A percentile compares a stretch with the other conserved stretches of the same genome.
These are phyloP conservation scores for Nemania sp. DNA, from an alignment of 2,329 filamentous ascomycete genomes.

Conservation along the genomic window DNA sequence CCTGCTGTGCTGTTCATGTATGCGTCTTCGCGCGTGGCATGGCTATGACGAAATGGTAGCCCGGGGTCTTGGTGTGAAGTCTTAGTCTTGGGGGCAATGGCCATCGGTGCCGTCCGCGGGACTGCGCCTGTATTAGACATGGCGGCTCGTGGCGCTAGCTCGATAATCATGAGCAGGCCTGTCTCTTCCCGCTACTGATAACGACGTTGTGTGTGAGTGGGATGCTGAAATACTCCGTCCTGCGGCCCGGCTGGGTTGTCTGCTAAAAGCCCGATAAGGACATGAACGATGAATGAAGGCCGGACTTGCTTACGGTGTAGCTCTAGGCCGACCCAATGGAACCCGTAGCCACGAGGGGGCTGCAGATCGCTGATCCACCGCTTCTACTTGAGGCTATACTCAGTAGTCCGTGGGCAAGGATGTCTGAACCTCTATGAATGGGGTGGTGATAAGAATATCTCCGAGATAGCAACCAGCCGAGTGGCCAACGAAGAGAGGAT, in stretches of 20 bases:
- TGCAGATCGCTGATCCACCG: conserved; percentile 16
- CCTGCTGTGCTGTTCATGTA: conserved; percentile 55
- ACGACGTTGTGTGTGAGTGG: conserved; percentile 23
- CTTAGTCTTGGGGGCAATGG: conserved; percentile 67
- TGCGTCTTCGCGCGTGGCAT: conserved; percentile 49
- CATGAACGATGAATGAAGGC: conserved; percentile 1
- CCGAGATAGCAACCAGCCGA: conserved; percentile 10
- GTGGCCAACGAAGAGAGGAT: conserved; percentile 8
- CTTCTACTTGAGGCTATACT: conserved; percentile 17
- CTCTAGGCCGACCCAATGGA: conserved; percentile 3
- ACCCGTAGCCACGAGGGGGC: conserved; percentile 4
- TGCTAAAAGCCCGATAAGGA: conserved; percentile 18
- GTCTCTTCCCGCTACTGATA: conserved; percentile 21
- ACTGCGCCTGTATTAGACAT: conserved; percentile 60
- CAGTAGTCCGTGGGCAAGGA: not conserved
- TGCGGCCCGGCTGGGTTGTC: not conserved
- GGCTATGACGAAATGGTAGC: conserved; percentile 48
- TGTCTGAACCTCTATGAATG: conserved; percentile 1
- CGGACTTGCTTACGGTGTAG: conserved; percentile 20
- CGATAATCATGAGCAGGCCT: conserved; percentile 25
- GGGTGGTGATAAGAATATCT: conserved; percentile 18
- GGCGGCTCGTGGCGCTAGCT: conserved; percentile 39
- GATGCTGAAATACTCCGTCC: conserved; percentile 8
- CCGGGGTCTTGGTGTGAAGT: conserved; percentile 51
- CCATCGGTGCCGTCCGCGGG: conserved; percentile 65